Base-by-base conservation (phyloP, 73 alveolate species). In the Stentor coeruleus region DNA sequence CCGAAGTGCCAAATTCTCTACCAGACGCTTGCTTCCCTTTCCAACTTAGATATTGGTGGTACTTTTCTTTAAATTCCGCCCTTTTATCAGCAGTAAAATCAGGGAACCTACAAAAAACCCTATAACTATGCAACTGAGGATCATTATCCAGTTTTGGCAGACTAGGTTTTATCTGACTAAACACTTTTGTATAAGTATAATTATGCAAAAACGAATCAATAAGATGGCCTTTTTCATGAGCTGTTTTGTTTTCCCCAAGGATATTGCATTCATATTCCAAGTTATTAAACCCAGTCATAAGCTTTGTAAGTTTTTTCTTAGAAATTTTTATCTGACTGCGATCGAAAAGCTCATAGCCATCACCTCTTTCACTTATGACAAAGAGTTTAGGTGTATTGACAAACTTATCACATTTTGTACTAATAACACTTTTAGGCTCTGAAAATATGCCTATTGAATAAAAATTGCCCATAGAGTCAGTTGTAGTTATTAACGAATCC, bases 381-480 rank as follows among this genome's bases (percentile, higher is more conserved):
- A 49, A 49, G 20, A 49, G 66, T 11, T 20, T 6, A 49, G 66
- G 66, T 11, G 20, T 11, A 49, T 49, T 20, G 66, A 11, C 20
- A 20, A 49, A 49, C 6, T 6, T 11, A 20, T 49, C 20, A 49
- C 66, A 11, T 49, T 49, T 49, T 49, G 6, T 6, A 49, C 6
- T 49, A 11, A 49, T 49, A 11, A 11, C 28, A 11, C 20, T 6
- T 11, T 20, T 49, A 20, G 66, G 66, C 20, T 49, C 66, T 49
- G 6, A 20, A 49, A 11, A 11, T 20, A 49, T 6, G 6, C 66
- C 66, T 49, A 49, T 49, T 49, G 86, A 90, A 81, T 92, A 94
- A 0, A 87, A 85, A 85, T 95, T 95, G 35, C 97, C 95, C 74
- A 90, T 97, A 39, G 92, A 94, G 83, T 95, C 99, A 74, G 85